Percentiles rank a stretch among this genome's conserved stretches.
These are phyloP conservation scores for Xylariaceae sp. DNA, from an alignment of 2,329 filamentous ascomycete genomes.

Conservation along the genomic window DNA sequence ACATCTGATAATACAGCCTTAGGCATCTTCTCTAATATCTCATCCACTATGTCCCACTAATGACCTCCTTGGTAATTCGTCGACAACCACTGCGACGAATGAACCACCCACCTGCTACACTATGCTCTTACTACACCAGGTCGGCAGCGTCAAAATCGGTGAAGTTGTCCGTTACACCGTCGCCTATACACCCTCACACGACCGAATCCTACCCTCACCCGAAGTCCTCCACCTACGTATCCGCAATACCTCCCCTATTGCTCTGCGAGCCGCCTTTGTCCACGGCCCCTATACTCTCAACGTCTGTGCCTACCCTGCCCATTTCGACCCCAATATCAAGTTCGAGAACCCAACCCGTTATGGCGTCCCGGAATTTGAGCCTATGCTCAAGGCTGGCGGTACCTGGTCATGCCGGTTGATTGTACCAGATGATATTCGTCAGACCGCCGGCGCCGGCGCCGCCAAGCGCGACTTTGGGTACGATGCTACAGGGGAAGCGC, in stretches of 20 bases:
- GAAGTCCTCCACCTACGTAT: slow-evolving; percentile 80
- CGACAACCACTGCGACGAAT: background rate
- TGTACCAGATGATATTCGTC: slow-evolving; percentile 77
- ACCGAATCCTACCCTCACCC: slow-evolving; percentile 88
- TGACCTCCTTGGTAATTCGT: background rate
- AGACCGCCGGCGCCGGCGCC: slow-evolving; percentile 56
- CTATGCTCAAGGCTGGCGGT: slow-evolving; percentile 92
- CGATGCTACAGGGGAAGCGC: slow-evolving; percentile 59
- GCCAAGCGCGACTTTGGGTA: slow-evolving; percentile 51
- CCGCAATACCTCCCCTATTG: slow-evolving; percentile 88
- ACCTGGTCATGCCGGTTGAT: slow-evolving; percentile 79
- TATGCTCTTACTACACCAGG: slow-evolving; percentile 92
- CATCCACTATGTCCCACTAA: background rate
- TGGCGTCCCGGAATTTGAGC: slow-evolving; percentile 88
- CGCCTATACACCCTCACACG: slow-evolving; percentile 86
- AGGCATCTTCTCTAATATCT: background rate
- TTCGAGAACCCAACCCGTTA: slow-evolving; percentile 69
- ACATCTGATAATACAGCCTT: background rate
- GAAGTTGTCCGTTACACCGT: slow-evolving; percentile 91
- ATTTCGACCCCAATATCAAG: slow-evolving; percentile 81
- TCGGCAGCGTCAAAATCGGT: slow-evolving; percentile 89
- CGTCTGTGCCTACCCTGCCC: slow-evolving; percentile 80
- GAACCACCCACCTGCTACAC: slow-evolving; percentile 29
- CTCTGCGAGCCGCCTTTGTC: slow-evolving; percentile 90
- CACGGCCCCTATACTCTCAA: slow-evolving; percentile 94